phyloP scores from a whole-genome alignment of 2,329 filamentous ascomycete genomes.

The Canariomyces notabilis region DNA sequence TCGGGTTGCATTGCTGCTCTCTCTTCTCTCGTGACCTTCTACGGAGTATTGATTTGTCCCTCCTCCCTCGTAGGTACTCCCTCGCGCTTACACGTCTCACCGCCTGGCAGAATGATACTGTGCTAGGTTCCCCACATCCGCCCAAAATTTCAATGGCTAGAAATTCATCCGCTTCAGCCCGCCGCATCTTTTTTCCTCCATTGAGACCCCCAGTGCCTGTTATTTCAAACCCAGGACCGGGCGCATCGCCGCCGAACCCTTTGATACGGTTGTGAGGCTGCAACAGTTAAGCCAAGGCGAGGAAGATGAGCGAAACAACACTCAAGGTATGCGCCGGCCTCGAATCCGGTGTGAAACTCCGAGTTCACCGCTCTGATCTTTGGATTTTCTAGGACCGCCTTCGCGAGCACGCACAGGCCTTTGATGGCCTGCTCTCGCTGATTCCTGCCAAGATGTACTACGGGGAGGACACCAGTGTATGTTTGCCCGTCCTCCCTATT shows the following conservation, averaged over 20 bases:
- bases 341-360: not conserved
- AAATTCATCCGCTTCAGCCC: constrained; percentile 25
- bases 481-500: constrained; percentile 33
- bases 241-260: not conserved
- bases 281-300: constrained; percentile 3
- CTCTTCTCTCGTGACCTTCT: too few species aligned
- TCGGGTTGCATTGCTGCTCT: too few species aligned
- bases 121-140: constrained; percentile 18
- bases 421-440: constrained; percentile 79
- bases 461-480: constrained; percentile 75
- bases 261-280: too few species aligned
- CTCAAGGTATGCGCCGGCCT: constrained; percentile 21
- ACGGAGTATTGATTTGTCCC: not conserved
- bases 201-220: constrained; percentile 10
- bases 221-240: not conserved
- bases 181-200: constrained; percentile 20
- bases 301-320: constrained; percentile 13
- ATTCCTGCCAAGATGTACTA: constrained; percentile 92
- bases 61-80: too few species aligned
- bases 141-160: constrained; percentile 28
- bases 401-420: constrained; percentile 63
- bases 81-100: constrained; percentile 10
- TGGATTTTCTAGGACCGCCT: constrained; percentile 45
- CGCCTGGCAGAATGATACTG: constrained; percentile 23
- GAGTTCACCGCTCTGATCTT: constrained; percentile 13